A percentile compares a stretch with the other conserved stretches of the same genome.
These are phyloP conservation scores for Paratinospora sagittata DNA, from an alignment of 164 flowering plant species.

Conservation along the genomic window DNA sequence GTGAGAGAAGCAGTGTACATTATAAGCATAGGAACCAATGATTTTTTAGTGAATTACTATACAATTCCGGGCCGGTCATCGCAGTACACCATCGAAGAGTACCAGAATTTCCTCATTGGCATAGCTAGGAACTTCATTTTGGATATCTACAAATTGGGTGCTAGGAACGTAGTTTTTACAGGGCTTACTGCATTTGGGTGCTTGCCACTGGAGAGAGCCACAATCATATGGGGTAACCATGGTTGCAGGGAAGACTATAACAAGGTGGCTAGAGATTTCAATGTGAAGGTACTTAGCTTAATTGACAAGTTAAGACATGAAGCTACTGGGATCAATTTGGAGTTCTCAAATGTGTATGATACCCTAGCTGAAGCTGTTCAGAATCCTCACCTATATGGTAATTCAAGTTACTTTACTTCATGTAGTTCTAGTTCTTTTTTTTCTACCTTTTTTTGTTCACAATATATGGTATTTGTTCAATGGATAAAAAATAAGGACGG, in stretches of 20 bases:
- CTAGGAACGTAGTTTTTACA: slow-evolving; percentile 4
- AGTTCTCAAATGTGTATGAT: slow-evolving; percentile 6
- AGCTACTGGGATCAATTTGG: slow-evolving; percentile 7
- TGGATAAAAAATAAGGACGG: no score
- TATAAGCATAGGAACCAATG: slow-evolving; percentile 13
- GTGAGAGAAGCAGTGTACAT: slow-evolving; percentile 7
- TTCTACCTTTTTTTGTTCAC: no score
- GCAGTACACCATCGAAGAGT: slow-evolving; percentile 3
- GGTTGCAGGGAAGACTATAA: slow-evolving; percentile 14
- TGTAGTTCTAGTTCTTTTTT: no score
- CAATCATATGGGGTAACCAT: neutral
- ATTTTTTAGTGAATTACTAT: slow-evolving; percentile 13
- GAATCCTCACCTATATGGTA: slow-evolving; percentile 4
- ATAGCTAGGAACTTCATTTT: neutral
- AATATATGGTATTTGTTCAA: no score
- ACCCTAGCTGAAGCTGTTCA: slow-evolving; percentile 8
- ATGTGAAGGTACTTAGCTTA: slow-evolving; percentile 1
- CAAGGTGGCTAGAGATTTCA: slow-evolving; percentile 10
- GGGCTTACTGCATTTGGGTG: slow-evolving; percentile 13
- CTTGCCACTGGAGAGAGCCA: slow-evolving; percentile 11
- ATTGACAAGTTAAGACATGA: neutral
- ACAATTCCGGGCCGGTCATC: slow-evolving; percentile 7
- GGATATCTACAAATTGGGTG: slow-evolving; percentile 11
- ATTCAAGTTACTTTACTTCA: neutral
- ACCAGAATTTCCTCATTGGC: slow-evolving; percentile 2